Evolutionary conservation across 163 green algal species (phyloP).

Genomic region (Chlamydomonas reinhardtii): DNA sequence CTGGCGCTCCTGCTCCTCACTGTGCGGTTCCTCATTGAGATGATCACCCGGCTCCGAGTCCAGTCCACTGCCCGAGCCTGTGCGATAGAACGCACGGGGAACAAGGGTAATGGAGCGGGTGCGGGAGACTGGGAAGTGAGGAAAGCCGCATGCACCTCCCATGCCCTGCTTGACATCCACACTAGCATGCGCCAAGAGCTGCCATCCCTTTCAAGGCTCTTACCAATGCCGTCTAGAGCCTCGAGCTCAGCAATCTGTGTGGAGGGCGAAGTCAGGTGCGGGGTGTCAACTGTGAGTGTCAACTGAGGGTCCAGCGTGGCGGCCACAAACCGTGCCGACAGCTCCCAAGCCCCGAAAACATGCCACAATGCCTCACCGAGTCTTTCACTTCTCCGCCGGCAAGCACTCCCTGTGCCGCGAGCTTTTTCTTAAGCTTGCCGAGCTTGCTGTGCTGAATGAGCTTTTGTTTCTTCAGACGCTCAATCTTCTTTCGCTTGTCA

Average conservation of each 20-base stretch:
- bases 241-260: constrained; percentile 36
- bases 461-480: constrained; percentile 54
- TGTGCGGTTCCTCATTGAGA: no score
- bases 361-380: constrained; percentile 1
- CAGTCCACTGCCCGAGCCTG: no score
- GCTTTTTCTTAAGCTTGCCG: constrained; percentile 49
- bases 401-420: constrained; percentile 46
- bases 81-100: no score
- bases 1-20: not conserved
- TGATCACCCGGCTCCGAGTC: no score
- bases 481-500: constrained; percentile 60
- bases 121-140: no score
- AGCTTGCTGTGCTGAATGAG: constrained; percentile 59
- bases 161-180: not conserved
- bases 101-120: no score
- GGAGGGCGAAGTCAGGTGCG: not conserved
- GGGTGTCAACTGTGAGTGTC: no score
- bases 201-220: not conserved
- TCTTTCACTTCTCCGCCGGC: not conserved
- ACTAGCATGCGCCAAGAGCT: no score
- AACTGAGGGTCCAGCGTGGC: no score
- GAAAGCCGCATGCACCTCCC: not conserved
- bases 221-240: not conserved
- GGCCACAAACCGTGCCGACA: not conserved
- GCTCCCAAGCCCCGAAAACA: no score